These are phyloP conservation scores for Candida broadrunensis DNA, from an alignment of 805 yeast genomes.

Conservation along the genomic window DNA sequence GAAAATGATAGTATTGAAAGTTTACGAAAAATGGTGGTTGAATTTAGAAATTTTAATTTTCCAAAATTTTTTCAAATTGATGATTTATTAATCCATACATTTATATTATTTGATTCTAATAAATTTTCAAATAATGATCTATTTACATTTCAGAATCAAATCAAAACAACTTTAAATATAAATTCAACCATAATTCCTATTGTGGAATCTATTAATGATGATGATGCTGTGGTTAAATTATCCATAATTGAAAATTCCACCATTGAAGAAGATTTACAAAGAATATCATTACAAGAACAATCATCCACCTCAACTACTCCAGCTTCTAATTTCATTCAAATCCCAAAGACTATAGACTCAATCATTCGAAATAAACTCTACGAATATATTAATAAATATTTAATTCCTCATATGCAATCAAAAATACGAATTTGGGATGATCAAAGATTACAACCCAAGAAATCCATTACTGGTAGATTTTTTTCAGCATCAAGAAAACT, in stretches of 20 bases:
- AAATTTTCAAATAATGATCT: constrained; percentile 27
- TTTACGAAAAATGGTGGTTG: constrained; percentile 57
- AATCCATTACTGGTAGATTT: constrained; percentile 70
- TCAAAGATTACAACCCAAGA: constrained; percentile 69
- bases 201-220: not conserved
- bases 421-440: constrained; percentile 86
- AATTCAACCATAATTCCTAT: constrained; percentile 21
- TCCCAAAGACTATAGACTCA: constrained; percentile 39
- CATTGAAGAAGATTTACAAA: constrained; percentile 49
- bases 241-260: constrained; percentile 32
- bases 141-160: constrained; percentile 20
- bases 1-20: constrained; percentile 48
- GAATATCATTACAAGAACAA: constrained; percentile 22
- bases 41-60: constrained; percentile 45
- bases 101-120: constrained; percentile 27
- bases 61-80: constrained; percentile 68
- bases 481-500: constrained; percentile 66
- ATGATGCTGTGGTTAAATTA: constrained; percentile 8
- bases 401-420: constrained; percentile 83
- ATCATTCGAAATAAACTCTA: constrained; percentile 37
- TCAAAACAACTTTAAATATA: constrained; percentile 23
- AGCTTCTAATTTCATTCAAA: constrained; percentile 9
- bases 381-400: constrained; percentile 46
- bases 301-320: constrained; percentile 6
- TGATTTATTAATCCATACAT: constrained; percentile 49